phyloP scores from a whole-genome alignment of 768 basidiomycete species.

The Trametes meyenii region DNA sequence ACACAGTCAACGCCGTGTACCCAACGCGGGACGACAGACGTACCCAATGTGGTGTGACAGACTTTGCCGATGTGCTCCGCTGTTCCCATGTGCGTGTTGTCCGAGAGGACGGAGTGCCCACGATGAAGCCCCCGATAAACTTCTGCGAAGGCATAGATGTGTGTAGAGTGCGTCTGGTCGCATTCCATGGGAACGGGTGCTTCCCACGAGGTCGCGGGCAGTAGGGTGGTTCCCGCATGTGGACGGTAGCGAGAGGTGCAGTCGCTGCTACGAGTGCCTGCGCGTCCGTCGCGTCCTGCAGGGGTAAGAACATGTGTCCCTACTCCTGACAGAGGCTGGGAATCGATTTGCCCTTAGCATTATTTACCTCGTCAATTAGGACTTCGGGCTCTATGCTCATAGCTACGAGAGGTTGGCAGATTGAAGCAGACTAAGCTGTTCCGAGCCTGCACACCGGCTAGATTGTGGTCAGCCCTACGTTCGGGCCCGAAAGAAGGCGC shows the following conservation, averaged over 20 bases:
- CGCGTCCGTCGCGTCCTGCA: background rate
- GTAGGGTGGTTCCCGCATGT: background rate
- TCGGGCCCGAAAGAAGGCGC: slow-evolving; percentile 1
- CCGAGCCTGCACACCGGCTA: background rate
- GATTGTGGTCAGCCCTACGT: background rate
- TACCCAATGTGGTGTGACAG: background rate
- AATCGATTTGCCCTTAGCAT: background rate
- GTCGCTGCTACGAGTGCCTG: background rate
- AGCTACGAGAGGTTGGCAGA: background rate
- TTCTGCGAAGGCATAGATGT: slow-evolving; percentile 1
- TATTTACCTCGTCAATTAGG: background rate
- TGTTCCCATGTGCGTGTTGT: slow-evolving; percentile 16
- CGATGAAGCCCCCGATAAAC: background rate
- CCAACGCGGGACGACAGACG: slow-evolving; percentile 9
- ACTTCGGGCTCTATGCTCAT: background rate
- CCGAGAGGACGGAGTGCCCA: background rate
- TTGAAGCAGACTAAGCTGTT: slow-evolving; percentile 10
- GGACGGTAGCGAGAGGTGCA: background rate
- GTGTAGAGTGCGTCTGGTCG: slow-evolving; percentile 1
- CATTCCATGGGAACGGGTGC: slow-evolving; percentile 10
- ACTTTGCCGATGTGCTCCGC: background rate
- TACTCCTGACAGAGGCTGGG: background rate
- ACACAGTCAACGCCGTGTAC: background rate
- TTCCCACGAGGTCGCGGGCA: slow-evolving; percentile 4
- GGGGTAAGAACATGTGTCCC: background rate